A percentile compares a stretch with the other conserved stretches of the same genome.
These are phyloP conservation scores for Orychophragmus violaceus DNA, from an alignment of 345 rosid genomes.

Conservation along the genomic window DNA sequence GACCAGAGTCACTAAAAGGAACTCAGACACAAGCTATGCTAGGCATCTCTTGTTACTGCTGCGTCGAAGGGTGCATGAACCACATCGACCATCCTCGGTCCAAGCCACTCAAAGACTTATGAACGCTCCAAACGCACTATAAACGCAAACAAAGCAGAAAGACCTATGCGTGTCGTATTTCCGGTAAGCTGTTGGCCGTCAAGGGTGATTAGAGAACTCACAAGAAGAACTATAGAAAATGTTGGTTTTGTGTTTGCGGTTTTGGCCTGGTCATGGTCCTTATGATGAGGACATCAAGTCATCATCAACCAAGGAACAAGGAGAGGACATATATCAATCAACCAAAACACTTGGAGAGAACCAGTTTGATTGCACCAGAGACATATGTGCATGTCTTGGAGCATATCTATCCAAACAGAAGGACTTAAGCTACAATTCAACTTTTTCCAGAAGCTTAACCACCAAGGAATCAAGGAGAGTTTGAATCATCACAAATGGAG, in stretches of 20 bases:
- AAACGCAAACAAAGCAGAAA: constrained; percentile 81
- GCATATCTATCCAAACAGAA: no score
- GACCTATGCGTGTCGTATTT: constrained; percentile 60
- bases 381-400: no score
- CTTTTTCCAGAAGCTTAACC: no score
- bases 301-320: no score
- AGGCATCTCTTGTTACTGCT: constrained; percentile 77
- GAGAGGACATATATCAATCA: no score
- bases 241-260: constrained; percentile 81
- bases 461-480: no score
- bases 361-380: no score
- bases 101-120: constrained; percentile 72
- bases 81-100: constrained; percentile 64
- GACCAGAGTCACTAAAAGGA: constrained; percentile 68
- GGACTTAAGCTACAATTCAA: no score
- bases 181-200: constrained; percentile 71
- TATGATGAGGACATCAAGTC: no score
- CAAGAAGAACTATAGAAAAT: constrained; percentile 83
- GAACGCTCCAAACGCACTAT: constrained; percentile 79
- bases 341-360: no score
- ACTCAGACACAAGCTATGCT: constrained; percentile 59
- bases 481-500: no score
- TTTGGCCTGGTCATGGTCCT: no score
- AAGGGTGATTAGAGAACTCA: constrained; percentile 92
- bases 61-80: constrained; percentile 75